phyloP scores from a whole-genome alignment of 805 yeast species.

The Wickerhamomyces sydowiorum region DNA sequence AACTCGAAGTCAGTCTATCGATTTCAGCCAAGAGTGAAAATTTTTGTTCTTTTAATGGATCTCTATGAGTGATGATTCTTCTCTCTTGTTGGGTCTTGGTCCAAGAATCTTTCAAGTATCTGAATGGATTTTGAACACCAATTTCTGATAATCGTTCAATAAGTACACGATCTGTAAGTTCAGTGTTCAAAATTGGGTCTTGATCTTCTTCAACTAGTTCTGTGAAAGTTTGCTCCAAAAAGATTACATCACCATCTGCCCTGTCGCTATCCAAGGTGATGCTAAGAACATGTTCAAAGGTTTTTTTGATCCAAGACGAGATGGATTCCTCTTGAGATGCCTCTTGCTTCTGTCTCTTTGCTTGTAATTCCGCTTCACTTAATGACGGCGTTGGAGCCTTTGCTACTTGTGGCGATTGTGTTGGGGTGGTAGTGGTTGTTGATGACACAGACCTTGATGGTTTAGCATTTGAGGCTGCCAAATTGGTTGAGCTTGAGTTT shows the following conservation, averaged over 20 bases:
- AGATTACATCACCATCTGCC: conserved; percentile 4
- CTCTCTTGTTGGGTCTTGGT: conserved; percentile 32
- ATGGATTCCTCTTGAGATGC: conserved; percentile 1
- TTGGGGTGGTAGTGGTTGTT: background rate
- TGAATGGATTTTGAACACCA: conserved; percentile 43
- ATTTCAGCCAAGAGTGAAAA: conserved; percentile 39
- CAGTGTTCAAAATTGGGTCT: conserved; percentile 13
- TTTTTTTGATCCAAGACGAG: conserved; percentile 5
- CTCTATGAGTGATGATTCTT: conserved; percentile 37
- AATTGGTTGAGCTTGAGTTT: background rate
- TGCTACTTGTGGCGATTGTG: background rate
- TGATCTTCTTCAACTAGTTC: conserved; percentile 17
- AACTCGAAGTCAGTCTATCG: conserved; percentile 46
- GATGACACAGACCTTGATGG: no score
- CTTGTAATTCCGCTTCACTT: background rate
- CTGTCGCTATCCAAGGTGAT: conserved; percentile 17
- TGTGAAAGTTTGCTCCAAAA: conserved; percentile 18
- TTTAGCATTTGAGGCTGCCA: background rate
- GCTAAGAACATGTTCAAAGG: conserved; percentile 11
- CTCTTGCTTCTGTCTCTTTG: background rate
- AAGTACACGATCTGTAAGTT: conserved; percentile 41
- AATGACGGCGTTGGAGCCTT: conserved; percentile 2
- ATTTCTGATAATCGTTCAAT: conserved; percentile 51
- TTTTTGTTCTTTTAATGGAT: conserved; percentile 32
- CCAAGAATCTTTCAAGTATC: conserved; percentile 44